A percentile compares a stretch with the other conserved stretches of the same genome.
Evolutionary conservation across 306 rosid species (phyloP).

Genomic region (Oemleria cerasiformis): DNA sequence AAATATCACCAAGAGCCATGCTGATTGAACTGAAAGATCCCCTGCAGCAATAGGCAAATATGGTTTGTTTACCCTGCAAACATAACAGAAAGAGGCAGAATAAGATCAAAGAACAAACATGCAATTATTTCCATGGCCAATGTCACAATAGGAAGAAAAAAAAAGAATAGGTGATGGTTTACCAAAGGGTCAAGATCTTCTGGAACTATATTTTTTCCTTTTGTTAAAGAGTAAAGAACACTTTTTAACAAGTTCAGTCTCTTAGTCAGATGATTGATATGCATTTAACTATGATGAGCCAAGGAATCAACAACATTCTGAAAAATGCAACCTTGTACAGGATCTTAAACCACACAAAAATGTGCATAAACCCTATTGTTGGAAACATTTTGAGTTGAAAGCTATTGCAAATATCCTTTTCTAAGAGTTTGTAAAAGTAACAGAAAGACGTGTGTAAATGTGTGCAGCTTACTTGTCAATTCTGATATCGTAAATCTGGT

Average conservation of each 20-base stretch:
- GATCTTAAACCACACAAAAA: slow-evolving; percentile 6
- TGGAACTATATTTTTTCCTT: neutral
- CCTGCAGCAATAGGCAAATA: slow-evolving; percentile 98
- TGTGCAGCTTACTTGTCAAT: slow-evolving; percentile 81
- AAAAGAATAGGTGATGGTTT: neutral
- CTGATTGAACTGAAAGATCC: slow-evolving; percentile 91
- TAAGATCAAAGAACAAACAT: slow-evolving; percentile 8
- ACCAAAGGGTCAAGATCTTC: neutral
- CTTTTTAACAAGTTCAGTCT: neutral
- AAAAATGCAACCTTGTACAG: neutral
- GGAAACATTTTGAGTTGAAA: neutral
- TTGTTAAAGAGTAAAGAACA: neutral
- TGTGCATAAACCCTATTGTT: neutral
- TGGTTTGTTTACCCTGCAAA: slow-evolving; percentile 95
- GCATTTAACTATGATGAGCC: neutral
- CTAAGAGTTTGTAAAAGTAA: slow-evolving; percentile 15
- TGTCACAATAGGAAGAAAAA: neutral
- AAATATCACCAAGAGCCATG: slow-evolving; percentile 85
- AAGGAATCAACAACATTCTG: neutral
- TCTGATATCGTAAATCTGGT: slow-evolving; percentile 89
- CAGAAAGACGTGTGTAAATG: slow-evolving; percentile 12
- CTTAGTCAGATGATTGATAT: neutral
- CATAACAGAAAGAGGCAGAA: slow-evolving; percentile 18
- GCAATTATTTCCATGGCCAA: neutral
- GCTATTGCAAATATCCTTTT: neutral